Evolutionary conservation across 2,329 filamentous ascomycete genomes (phyloP), one percentile per base, ranked within the genome.

Genomic region (Aureobasidium lini): DNA sequence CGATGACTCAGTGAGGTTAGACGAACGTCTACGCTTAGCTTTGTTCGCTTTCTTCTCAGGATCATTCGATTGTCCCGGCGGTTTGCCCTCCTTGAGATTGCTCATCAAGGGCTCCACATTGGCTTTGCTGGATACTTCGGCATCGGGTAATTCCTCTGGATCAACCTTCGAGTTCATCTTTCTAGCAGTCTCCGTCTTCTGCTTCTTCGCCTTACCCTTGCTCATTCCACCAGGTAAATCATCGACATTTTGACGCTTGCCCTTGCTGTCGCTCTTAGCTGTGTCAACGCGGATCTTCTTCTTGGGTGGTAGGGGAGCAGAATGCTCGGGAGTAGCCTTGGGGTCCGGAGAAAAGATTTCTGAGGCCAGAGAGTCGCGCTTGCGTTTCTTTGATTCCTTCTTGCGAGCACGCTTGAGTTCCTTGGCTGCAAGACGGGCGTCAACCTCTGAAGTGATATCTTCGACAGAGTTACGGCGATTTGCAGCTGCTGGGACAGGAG

Each of bases 321-420:
- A 13, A 4, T 44, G 32, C 13, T 62, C 63, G 6, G 58, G 57
- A 18, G 49, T 54, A 7, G 61, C 54, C 23, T 66, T 59, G 4
- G 59, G 56, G 42, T 62, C 57, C 10, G 31, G 61, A 39, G 49
- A 64, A 65, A 69, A 46, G 65, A 69, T 34, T 42, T 67, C 70
- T 36, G 62, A 62, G 10, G 57, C 61, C 1, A 53, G 34, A 11
- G 62, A 64, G n/a, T 71, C 69, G 1, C 70, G 65, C 62, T 73
- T 73, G 15, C 71, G 67, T 64, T 72, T 72, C 65, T 67, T 70
- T 56, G 62, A 60, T 62, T 63, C 57, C 36, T 63, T 65, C 44
- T 62, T 62, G 6, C 56, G 60, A 10, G 62, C 62, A 10, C 64
- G 62, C 60, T 66, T 66, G 16, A 64, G 64, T 36, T 63, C 64